These are phyloP conservation scores for Rhodosporidiobolus odoratus DNA, from an alignment of 768 basidiomycete species.

Conservation along the genomic window DNA sequence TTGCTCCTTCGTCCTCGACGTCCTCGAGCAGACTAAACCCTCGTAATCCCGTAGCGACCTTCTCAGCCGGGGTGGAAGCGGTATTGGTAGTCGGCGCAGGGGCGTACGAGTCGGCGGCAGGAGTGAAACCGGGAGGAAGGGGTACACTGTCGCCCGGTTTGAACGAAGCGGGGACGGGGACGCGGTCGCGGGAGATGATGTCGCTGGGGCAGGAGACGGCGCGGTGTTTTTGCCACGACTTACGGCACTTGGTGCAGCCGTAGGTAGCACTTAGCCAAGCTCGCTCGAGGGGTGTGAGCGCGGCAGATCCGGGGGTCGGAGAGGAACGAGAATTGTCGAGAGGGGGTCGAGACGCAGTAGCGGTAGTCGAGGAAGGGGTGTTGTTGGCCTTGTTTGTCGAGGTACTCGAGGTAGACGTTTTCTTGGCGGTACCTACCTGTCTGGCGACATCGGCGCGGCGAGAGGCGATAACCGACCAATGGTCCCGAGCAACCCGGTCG, in stretches of 20 bases:
- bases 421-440: background rate
- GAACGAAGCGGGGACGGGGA: no score
- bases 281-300: background rate
- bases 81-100: no score
- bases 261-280: background rate
- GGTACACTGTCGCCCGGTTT: no score
- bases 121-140: no score
- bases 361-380: no score
- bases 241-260: conserved; percentile 7
- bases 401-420: background rate
- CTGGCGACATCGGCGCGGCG: background rate
- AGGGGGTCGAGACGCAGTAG: no score
- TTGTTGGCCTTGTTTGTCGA: no score
- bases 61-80: no score
- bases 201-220: background rate
- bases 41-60: no score
- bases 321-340: background rate
- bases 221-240: background rate
- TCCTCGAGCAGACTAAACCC: no score
- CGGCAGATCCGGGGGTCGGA: background rate
- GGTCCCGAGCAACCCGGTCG: background rate
- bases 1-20: no score
- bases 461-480: background rate
- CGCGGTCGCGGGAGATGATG: background rate
- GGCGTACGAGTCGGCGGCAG: no score